Evolutionary conservation across 2,329 filamentous ascomycete genomes (phyloP).

Genomic region (Penicillium sp.): DNA sequence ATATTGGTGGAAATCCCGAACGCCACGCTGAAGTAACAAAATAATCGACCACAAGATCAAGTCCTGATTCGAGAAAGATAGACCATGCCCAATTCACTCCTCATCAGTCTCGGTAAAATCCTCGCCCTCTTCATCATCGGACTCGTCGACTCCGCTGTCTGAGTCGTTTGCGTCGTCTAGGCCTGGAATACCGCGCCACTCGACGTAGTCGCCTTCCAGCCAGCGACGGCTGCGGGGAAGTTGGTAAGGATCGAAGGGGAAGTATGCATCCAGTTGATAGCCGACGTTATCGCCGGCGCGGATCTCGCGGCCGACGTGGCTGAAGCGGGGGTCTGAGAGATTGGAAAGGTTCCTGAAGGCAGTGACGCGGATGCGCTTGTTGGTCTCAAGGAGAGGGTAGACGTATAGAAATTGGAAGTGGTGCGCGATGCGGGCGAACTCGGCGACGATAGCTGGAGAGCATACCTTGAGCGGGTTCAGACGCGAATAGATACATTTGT

Average conservation of each 20-base stretch:
- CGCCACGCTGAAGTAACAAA: slow-evolving; percentile 27
- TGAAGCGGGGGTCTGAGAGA: slow-evolving; percentile 38
- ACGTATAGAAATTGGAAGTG: slow-evolving; percentile 88
- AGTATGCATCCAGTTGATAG: slow-evolving; percentile 88
- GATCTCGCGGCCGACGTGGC: slow-evolving; percentile 53
- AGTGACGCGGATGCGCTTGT: slow-evolving; percentile 82
- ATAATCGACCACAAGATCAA: slow-evolving; percentile 8
- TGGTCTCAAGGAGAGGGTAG: slow-evolving; percentile 81
- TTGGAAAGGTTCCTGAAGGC: slow-evolving; percentile 53
- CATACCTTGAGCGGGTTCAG: slow-evolving; percentile 96
- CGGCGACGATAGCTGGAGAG: slow-evolving; percentile 81
- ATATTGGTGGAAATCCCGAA: slow-evolving; percentile 14
- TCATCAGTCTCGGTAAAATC: slow-evolving; percentile 45
- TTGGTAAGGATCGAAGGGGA: slow-evolving; percentile 96
- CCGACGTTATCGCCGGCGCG: slow-evolving; percentile 66
- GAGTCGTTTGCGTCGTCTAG: slow-evolving; percentile 59
- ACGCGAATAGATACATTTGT: slow-evolving; percentile 75
- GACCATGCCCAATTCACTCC: slow-evolving; percentile 23
- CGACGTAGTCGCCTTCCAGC: slow-evolving; percentile 79
- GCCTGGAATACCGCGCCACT: slow-evolving; percentile 73
- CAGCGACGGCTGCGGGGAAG: slow-evolving; percentile 82
- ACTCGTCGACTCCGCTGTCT: slow-evolving; percentile 35
- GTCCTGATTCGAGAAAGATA: not conserved
- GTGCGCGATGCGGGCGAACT: slow-evolving; percentile 85
- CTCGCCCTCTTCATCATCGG: slow-evolving; percentile 38